Evolutionary conservation across 1,284 basidiomycete genomes (phyloP), one percentile per base, ranked within the genome.

Genomic region (Moesziomyces sp.): DNA sequence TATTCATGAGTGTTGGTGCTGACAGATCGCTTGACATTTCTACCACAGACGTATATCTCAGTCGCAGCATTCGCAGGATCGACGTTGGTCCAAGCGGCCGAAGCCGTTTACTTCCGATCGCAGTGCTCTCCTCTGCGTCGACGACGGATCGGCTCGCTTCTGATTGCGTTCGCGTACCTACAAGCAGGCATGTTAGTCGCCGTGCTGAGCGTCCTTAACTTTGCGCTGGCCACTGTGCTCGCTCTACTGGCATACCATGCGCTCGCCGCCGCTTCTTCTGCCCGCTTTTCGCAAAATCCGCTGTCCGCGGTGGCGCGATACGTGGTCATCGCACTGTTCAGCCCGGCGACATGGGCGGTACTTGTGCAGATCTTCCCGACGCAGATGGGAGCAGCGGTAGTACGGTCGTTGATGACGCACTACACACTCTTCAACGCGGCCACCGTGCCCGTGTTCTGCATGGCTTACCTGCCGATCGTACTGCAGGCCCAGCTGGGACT

Each of bases 191-290:
- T 81, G 71, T 55, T 79, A 0, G 48, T 70, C 6, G 75, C 74
- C 9, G 74, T 79, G 5, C 50, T 80, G 21, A 77, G 74, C 47
- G 62, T 79, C 16, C 63, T 78, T 46, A 83, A 83, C 46, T 78
- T 79, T 34, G 58, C 72, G 9, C 66, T 78, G 21, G 81, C 81
- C 5, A 66, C 75, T 2, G 16, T 51, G 8, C 59, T 72, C 13
- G 63, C 52, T 1, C 48, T 72, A 13, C 40, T 58, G 14, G 38
- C 55, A 18, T 72, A 55, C 19, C 26, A 51, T 19, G 49, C 58
- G 2, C 52, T 72, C 5, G 42, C 54, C 11, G 46, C 66, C 18
- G 58, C 58, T 6, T 58, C 54, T 3, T 23, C 28, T 11, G n/a
- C 45, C 16, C 30, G 35, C 6, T 11, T 26, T 1, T 5, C 5